Evolutionary conservation across 352 stramenopile species (phyloP), one percentile per base, ranked within the genome.

Genomic region (Globisporangium nodosum): DNA sequence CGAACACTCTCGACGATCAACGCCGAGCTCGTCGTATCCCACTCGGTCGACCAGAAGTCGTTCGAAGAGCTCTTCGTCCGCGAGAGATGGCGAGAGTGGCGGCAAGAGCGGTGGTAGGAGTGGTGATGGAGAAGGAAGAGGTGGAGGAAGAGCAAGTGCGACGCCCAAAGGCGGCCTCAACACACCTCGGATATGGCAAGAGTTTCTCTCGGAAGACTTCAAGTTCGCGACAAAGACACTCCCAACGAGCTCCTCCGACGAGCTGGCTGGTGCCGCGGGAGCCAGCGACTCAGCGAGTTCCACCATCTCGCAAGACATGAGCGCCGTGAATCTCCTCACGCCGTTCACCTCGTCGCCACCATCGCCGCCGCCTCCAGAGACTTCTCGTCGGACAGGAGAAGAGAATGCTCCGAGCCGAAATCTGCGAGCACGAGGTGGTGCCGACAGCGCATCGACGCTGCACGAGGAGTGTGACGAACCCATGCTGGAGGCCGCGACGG

Each of bases 121-220:
- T 30, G 53, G 63, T 24, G 24, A 27, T 27, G n/a, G 31, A 24
- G 49, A 13, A 15, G 20, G 42, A 13, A 9, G 42, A 48, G 42
- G 24, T 3, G 16, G 43, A 49, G 20, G 43, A 16, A 24, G 54
- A 72, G 65, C 21, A 63, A 27, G 48, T 56, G 15, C 30, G 30
- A 47, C 50, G 12, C 21, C 50, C 5, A 57, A 27, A 27, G 43
- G 5, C 40, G 58, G 33, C 50, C 53, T 54, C 15, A n/a, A 24
- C 20, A 88, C 77, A 48, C 75, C 78, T 5, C 67, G 71, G 52
- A 78, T 88, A 78, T 86, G 76, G 76, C 73, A 81, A 31, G 82
- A 92, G 24, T 85, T 88, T 45, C 71, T 90, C n/a, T 73, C 70
- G 8, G 78, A 87, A 21, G 74, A 86, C 56, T 88, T 90, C 61